Evolutionary conservation across 257 asterid species (phyloP).

Genomic region (Penstemon barbatus): DNA sequence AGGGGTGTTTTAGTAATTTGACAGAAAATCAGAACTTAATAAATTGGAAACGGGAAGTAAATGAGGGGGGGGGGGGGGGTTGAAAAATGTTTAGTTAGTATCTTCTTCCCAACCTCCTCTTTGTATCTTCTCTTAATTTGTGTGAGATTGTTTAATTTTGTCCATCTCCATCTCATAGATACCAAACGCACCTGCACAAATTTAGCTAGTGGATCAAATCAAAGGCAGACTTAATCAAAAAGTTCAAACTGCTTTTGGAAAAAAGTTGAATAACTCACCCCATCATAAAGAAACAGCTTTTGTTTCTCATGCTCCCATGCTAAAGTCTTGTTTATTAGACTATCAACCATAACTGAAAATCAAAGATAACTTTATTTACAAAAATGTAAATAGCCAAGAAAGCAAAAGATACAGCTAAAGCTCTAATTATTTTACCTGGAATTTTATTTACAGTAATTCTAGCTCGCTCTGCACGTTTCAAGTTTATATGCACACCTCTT

Average conservation of each 20-base stretch:
- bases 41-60: too few species aligned
- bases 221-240: neutral
- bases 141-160: too few species aligned
- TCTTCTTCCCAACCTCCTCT: too few species aligned
- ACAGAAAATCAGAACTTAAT: too few species aligned
- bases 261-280: slow-evolving; percentile 51
- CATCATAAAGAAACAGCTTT: slow-evolving; percentile 81
- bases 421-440: slow-evolving; percentile 57
- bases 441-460: slow-evolving; percentile 74
- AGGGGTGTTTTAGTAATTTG: too few species aligned
- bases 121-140: too few species aligned
- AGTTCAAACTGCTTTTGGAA: slow-evolving; percentile 18
- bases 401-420: neutral
- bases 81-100: too few species aligned
- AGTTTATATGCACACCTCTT: slow-evolving; percentile 87
- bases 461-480: slow-evolving; percentile 94
- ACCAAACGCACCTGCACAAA: slow-evolving; percentile 74
- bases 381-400: slow-evolving; percentile 10
- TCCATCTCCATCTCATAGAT: slow-evolving; percentile 22
- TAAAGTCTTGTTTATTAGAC: slow-evolving; percentile 66
- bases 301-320: slow-evolving; percentile 87
- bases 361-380: slow-evolving; percentile 27
- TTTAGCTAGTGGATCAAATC: neutral
- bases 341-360: slow-evolving; percentile 74
- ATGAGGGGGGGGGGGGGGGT: too few species aligned